Conservation (phyloP, 345 rosid genomes). For the Dipteronia dyeriana region DNA sequence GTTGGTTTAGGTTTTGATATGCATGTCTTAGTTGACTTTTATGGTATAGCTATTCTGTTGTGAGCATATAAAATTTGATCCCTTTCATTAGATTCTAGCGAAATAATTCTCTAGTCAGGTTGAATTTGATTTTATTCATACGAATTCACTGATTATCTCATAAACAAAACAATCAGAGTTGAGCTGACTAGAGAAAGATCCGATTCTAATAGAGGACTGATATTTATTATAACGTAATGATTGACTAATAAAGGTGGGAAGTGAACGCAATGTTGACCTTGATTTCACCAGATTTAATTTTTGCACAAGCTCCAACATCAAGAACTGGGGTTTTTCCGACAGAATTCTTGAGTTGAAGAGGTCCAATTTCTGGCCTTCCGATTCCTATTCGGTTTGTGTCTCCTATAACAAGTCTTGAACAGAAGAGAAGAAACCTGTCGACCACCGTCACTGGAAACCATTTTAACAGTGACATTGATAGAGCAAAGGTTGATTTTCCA, state of each 20-base stretch:
- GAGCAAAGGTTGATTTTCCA: slow-evolving; percentile 60
- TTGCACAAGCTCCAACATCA: slow-evolving; percentile 60
- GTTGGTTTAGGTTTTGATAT: neutral
- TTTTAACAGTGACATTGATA: slow-evolving; percentile 59
- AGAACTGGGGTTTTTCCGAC: slow-evolving; percentile 72
- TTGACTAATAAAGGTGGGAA: neutral
- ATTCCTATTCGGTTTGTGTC: slow-evolving; percentile 55
- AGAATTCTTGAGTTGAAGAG: slow-evolving; percentile 56
- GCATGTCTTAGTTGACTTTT: neutral
- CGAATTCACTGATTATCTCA: too few species aligned
- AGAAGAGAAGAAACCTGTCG: slow-evolving; percentile 53
- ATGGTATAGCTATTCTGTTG: neutral
- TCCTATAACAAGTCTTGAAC: slow-evolving; percentile 48
- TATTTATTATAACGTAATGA: neutral
- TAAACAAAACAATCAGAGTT: too few species aligned
- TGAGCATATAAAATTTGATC: neutral
- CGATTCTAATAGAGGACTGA: neutral
- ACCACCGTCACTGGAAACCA: slow-evolving; percentile 58
- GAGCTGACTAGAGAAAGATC: too few species aligned
- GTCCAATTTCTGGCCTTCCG: slow-evolving; percentile 63
- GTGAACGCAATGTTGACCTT: slow-evolving; percentile 35
- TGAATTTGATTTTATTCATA: too few species aligned
- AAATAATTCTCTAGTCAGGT: too few species aligned
- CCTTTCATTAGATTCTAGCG: neutral
- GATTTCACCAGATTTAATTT: slow-evolving; percentile 58